Percentiles rank a stretch among this genome's conserved stretches.
These are phyloP conservation scores for Anacardium occidentale DNA, from an alignment of 345 rosid genomes.

Conservation along the genomic window DNA sequence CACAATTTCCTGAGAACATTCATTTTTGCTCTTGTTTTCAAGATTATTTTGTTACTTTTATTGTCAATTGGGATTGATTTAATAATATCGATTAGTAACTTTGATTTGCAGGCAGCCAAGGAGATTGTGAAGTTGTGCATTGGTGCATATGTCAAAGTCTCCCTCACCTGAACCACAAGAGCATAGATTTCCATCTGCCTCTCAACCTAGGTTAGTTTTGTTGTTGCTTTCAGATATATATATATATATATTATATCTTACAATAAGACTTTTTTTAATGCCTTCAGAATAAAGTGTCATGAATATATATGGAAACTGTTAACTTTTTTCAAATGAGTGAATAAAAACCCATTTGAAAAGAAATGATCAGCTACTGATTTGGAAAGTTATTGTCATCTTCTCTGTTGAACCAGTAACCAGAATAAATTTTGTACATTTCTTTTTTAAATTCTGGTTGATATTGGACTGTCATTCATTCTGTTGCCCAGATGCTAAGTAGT, in stretches of 20 bases:
- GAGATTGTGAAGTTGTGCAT: slow-evolving; percentile 22
- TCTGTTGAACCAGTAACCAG: background rate
- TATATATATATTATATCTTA: background rate
- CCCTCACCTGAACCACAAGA: slow-evolving; percentile 48
- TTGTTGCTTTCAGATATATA: background rate
- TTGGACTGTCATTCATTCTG: background rate
- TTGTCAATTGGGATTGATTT: background rate
- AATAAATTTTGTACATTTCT: background rate
- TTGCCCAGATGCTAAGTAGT: slow-evolving; percentile 2
- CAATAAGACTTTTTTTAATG: background rate
- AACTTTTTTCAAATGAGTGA: background rate
- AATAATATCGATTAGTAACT: slow-evolving; percentile 11
- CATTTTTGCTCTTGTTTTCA: background rate
- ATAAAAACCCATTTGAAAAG: background rate
- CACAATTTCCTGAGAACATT: background rate
- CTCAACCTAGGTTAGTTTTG: slow-evolving; percentile 35
- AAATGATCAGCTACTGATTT: background rate
- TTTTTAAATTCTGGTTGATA: background rate
- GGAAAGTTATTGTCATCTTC: background rate
- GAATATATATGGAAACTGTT: background rate
- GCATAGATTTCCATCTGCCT: slow-evolving; percentile 27
- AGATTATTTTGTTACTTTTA: slow-evolving; percentile 6
- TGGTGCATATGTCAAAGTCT: slow-evolving; percentile 60
- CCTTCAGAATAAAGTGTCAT: background rate
- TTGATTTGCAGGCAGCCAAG: slow-evolving; percentile 29